These are phyloP conservation scores for Schizosaccharomyces octosporus DNA, from an alignment of 805 yeast genomes.

Conservation along the genomic window DNA sequence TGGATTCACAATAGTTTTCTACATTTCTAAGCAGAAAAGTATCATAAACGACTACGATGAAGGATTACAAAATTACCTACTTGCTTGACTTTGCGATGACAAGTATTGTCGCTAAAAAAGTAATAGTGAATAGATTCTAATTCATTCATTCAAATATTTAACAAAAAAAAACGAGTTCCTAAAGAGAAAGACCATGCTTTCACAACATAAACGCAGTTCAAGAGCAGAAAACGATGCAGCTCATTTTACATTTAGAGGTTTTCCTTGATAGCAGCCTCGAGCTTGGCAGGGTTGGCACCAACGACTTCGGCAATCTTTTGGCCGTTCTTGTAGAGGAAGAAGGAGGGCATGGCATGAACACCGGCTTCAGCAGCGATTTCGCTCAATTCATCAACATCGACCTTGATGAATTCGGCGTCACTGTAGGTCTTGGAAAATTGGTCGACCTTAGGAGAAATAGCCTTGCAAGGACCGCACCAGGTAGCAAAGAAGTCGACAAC, in stretches of 20 bases:
- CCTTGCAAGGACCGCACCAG: slow-evolving; percentile 98
- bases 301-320: slow-evolving; percentile 32
- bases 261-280: slow-evolving; percentile 9
- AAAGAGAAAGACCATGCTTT: no score
- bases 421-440: slow-evolving; percentile 37
- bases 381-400: slow-evolving; percentile 71
- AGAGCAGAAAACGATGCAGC: background rate
- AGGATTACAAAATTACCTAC: no score
- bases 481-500: slow-evolving; percentile 90
- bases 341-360: slow-evolving; percentile 43
- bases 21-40: no score
- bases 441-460: slow-evolving; percentile 82
- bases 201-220: no score
- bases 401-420: slow-evolving; percentile 46
- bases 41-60: no score
- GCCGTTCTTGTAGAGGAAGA: slow-evolving; percentile 62
- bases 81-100: no score
- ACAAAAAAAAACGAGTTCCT: no score
- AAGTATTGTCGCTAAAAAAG: no score
- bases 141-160: no score
- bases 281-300: slow-evolving; percentile 10
- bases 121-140: no score
- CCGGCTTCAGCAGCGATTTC: slow-evolving; percentile 45
- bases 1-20: no score
- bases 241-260: slow-evolving; percentile 3